Percentiles rank a stretch among this genome's conserved stretches.
phyloP scores from a whole-genome alignment of 768 basidiomycete genomes.

The Cyclocybe aegerita region DNA sequence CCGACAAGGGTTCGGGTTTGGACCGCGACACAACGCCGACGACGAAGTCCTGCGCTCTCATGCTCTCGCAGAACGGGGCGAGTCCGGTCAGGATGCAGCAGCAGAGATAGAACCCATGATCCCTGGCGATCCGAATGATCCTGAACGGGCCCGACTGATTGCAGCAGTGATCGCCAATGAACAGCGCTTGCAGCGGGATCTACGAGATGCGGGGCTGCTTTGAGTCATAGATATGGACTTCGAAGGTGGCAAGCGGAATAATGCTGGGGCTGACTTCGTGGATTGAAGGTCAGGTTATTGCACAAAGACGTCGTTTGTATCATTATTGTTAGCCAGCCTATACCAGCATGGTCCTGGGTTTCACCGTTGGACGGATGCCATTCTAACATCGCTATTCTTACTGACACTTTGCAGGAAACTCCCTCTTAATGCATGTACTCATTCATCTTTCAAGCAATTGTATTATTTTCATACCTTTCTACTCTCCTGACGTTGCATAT shows the following conservation, averaged over 20 bases:
- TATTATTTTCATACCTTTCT: no score
- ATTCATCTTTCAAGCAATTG: no score
- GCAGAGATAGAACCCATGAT: slow-evolving; percentile 39
- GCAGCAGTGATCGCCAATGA: slow-evolving; percentile 53
- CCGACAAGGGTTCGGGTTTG: slow-evolving; percentile 45
- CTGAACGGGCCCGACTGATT: slow-evolving; percentile 41
- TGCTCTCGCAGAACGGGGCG: slow-evolving; percentile 30
- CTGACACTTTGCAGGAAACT: no score
- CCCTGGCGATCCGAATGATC: slow-evolving; percentile 38
- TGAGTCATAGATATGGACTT: slow-evolving; percentile 25
- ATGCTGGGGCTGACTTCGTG: not conserved
- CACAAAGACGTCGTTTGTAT: slow-evolving; percentile 10
- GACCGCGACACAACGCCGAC: slow-evolving; percentile 21
- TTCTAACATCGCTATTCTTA: no score
- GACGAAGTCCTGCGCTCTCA: slow-evolving; percentile 23
- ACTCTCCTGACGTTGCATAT: no score
- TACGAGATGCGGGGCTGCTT: slow-evolving; percentile 65
- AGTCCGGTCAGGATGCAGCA: slow-evolving; percentile 18
- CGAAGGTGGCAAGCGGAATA: no score
- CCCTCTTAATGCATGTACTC: no score
- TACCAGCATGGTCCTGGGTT: not conserved
- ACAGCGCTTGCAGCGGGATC: slow-evolving; percentile 53
- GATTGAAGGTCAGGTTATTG: not conserved
- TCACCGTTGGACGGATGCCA: no score
- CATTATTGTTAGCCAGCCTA: slow-evolving; percentile 12